Base-by-base conservation (phyloP, 257 asterid species). In the Solanum medicagineum region DNA sequence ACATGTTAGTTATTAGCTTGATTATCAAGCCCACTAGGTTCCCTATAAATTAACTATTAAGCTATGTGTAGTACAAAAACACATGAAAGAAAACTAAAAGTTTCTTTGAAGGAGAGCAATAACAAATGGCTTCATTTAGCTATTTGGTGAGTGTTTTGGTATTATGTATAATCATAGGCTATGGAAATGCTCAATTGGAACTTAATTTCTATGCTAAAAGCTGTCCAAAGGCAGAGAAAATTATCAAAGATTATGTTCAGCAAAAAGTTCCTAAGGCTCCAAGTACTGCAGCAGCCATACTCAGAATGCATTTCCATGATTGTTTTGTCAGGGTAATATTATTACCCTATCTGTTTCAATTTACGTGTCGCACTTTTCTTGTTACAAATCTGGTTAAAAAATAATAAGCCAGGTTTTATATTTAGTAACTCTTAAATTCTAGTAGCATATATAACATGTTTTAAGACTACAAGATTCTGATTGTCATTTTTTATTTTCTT, bases 221-320 rank as follows among this genome's bases (percentile, higher is more conserved):
- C 22, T 94, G 97, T 71, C 96, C 96, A 5, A 89, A 89, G 10
- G 95, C 96, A 40, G 95, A 94, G 88, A 84, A 89, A 26, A 93
- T 93, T 73, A 93, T 93, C 73, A 86, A 86, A 14, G 93, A 89
- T 55, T 90, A 60, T 82, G 94, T 92, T 83, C 77, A 85, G 51
- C 19, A 89, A 84, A 92, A 90, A 88, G 92, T 92, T 84, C 93
- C 94, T 2, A 90, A 90, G 59, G 96, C 94, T 81, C 96, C 95
- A 71, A 82, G 88, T 4, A 91, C 92, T 42, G 94, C 96, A 24
- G 94, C 97, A 0, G 84, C 94, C 56, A 51, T 94, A 8, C 84
- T 89, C 19, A 86, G 90, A 70, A 87, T 87, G 90, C 92, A 89
- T 53, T 89, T 89, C 89, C 92, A 89, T 86, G 92, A 89, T 44